phyloP scores from a whole-genome alignment of 768 basidiomycete genomes.

The Naganishia vishniacii region DNA sequence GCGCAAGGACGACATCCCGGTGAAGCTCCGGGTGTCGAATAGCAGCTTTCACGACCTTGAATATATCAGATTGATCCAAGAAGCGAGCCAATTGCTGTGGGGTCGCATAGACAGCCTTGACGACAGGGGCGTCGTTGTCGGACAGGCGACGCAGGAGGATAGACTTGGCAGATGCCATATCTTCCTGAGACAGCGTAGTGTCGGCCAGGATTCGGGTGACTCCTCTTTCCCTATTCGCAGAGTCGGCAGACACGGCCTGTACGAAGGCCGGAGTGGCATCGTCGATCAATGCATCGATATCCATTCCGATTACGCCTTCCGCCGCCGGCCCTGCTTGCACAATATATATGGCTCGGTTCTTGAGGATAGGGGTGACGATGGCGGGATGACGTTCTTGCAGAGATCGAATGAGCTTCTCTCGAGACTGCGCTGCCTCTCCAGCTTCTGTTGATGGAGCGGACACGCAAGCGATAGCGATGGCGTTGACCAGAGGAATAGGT shows the following conservation, averaged over 20 bases:
- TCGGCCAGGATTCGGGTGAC: conserved; percentile 33
- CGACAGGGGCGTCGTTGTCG: conserved; percentile 60
- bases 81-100: conserved; percentile 51
- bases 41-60: conserved; percentile 22
- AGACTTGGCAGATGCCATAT: conserved; percentile 53
- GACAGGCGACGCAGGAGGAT: conserved; percentile 65
- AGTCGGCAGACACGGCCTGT: conserved; percentile 26
- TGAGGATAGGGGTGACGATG: conserved; percentile 22
- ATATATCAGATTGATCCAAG: conserved; percentile 15
- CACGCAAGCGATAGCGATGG: conserved; percentile 19
- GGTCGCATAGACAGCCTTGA: conserved; percentile 63
- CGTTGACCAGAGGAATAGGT: conserved; percentile 10
- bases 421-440: conserved; percentile 2
- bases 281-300: conserved; percentile 23
- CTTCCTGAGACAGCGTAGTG: conserved; percentile 40
- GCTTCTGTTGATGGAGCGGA: conserved; percentile 10
- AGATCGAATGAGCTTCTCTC: conserved; percentile 6
- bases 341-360: conserved; percentile 13
- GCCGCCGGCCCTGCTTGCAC: conserved; percentile 13
- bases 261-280: conserved; percentile 25
- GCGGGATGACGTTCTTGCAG: conserved; percentile 17
- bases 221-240: conserved; percentile 12
- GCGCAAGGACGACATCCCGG: conserved; percentile 51
- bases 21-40: conserved; percentile 42
- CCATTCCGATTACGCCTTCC: conserved; percentile 18